phyloP scores from a whole-genome alignment of 129 eudicot species.

The carrot (Daucus carota) region DNA sequence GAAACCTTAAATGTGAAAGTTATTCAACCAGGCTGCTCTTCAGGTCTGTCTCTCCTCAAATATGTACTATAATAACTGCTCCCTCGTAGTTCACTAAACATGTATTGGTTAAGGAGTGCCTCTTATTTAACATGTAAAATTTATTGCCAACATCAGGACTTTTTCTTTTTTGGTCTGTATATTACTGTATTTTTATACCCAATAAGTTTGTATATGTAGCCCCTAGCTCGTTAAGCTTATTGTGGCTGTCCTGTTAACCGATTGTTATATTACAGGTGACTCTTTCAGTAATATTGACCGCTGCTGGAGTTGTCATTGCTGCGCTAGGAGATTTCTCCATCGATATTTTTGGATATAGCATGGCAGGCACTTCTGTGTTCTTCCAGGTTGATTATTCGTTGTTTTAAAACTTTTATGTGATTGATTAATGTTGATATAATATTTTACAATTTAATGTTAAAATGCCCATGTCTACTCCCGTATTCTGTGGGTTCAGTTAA shows the following conservation, averaged over 20 bases:
- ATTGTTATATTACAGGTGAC: conserved; percentile 53
- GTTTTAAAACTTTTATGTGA: background rate
- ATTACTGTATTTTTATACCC: background rate
- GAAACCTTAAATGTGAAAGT: background rate
- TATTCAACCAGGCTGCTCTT: background rate
- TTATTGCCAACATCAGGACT: no score
- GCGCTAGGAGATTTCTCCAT: conserved; percentile 96
- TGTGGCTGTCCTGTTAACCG: background rate
- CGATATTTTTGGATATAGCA: conserved; percentile 73
- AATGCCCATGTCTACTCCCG: background rate
- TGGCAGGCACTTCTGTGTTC: conserved; percentile 91
- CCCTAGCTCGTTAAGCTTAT: background rate
- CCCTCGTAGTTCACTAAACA: background rate
- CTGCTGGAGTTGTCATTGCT: conserved; percentile 90
- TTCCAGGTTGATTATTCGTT: conserved; percentile 49
- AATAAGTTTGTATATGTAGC: background rate
- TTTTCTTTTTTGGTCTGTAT: no score
- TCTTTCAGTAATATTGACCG: conserved; percentile 74
- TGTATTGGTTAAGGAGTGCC: background rate
- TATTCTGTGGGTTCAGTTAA: background rate
- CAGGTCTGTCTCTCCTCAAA: background rate
- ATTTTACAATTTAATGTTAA: background rate
- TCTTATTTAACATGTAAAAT: background rate
- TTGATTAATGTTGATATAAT: background rate
- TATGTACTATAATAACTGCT: background rate